These are phyloP conservation scores for Penicillium verhagenii DNA, from an alignment of 495 filamentous ascomycete species.

Conservation along the genomic window DNA sequence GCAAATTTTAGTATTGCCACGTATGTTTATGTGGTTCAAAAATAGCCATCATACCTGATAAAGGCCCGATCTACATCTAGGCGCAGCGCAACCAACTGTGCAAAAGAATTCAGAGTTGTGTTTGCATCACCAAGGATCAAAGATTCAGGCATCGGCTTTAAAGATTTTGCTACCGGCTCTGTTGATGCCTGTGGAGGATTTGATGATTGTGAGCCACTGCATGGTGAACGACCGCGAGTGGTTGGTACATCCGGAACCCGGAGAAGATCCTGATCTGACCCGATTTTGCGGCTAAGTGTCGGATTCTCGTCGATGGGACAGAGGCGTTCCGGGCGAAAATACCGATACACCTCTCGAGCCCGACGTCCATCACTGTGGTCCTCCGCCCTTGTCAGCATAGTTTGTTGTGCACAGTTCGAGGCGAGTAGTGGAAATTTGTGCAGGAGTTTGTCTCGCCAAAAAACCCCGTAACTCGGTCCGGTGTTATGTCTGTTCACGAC, in stretches of 20 bases:
- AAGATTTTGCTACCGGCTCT: not conserved
- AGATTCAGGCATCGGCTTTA: conserved; percentile 20
- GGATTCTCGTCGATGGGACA: conserved; percentile 7
- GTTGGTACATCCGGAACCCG: not conserved
- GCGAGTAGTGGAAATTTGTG: too few species aligned
- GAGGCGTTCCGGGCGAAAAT: conserved; percentile 38
- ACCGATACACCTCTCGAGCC: conserved; percentile 47
- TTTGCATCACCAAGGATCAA: conserved; percentile 41
- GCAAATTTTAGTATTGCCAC: not conserved
- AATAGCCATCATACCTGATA: conserved; percentile 29
- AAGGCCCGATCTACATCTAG: conserved; percentile 47
- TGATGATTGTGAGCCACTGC: not conserved
- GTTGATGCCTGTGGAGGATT: not conserved
- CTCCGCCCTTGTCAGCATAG: conserved; percentile 3
- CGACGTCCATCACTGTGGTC: conserved; percentile 35
- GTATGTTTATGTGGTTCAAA: too few species aligned
- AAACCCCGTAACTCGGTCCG: too few species aligned
- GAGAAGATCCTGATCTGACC: not conserved
- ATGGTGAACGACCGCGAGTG: not conserved
- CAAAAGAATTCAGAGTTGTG: conserved; percentile 54
- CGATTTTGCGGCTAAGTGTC: not conserved
- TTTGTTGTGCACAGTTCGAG: too few species aligned
- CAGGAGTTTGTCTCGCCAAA: too few species aligned
- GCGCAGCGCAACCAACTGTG: conserved; percentile 49
- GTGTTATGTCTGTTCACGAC: not conserved